Conservation (phyloP, 2,329 filamentous ascomycete species). For the Cucurbitaria berberidis region DNA sequence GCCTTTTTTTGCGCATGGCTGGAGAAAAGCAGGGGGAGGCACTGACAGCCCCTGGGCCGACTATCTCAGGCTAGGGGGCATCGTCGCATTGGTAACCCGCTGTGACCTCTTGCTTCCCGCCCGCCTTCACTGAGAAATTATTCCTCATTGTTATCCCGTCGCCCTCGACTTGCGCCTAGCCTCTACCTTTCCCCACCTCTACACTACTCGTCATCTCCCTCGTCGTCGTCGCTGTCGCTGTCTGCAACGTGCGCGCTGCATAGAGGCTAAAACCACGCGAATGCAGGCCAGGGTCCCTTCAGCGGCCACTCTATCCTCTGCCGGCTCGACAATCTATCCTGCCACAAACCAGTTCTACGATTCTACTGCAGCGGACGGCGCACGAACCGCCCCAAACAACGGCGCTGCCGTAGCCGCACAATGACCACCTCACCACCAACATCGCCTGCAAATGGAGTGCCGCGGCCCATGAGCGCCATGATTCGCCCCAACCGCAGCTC, state of each 20-base stretch:
- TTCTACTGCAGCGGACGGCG: constrained; percentile 15
- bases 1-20: not conserved
- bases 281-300: constrained; percentile 14
- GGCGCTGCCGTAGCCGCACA: constrained; percentile 34
- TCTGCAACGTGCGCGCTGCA: not conserved
- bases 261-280: constrained; percentile 6
- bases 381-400: constrained; percentile 18
- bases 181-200: not conserved
- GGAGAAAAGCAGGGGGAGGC: not conserved
- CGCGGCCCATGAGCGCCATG: constrained; percentile 75
- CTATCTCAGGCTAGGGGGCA: constrained; percentile 13
- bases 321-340: constrained; percentile 11
- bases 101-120: constrained; percentile 1
- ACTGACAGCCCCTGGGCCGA: constrained; percentile 12
- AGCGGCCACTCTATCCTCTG: constrained; percentile 15
- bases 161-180: constrained; percentile 1
- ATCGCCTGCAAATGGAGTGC: constrained; percentile 58
- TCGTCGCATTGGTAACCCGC: constrained; percentile 13
- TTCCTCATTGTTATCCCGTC: constrained; percentile 9
- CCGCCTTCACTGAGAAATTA: constrained; percentile 13
- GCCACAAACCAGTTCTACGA: constrained; percentile 9
- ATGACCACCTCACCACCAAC: constrained; percentile 48
- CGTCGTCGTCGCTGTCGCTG: not conserved
- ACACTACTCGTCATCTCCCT: no score
- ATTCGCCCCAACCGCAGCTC: constrained; percentile 77